Conservation (phyloP, 73 alveolate species). For the Stentor roeselii region DNA sequence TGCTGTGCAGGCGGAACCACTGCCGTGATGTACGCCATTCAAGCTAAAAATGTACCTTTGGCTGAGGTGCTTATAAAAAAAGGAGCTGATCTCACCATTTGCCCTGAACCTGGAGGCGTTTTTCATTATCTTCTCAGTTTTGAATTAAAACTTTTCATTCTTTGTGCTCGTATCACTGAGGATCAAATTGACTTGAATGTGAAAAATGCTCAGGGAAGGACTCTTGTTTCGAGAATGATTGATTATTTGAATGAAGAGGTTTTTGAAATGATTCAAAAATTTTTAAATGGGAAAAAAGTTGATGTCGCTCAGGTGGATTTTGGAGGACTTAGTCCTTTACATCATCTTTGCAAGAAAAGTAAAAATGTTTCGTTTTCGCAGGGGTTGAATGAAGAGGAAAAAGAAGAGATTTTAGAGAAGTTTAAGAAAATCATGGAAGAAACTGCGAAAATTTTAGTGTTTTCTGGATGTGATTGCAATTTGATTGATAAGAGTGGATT, state of each 20-base stretch:
- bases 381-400: neutral
- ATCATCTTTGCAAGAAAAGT: conserved; percentile 57
- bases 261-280: conserved; percentile 60
- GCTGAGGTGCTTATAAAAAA: conserved; percentile 39
- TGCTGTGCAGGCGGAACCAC: conserved; percentile 66
- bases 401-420: neutral
- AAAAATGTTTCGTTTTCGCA: neutral
- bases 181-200: conserved; percentile 93
- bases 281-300: conserved; percentile 75
- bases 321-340: conserved; percentile 83
- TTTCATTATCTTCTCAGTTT: too few relatives aligned
- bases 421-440: neutral
- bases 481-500: conserved; percentile 58
- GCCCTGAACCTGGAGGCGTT: conserved; percentile 46
- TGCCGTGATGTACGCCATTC: conserved; percentile 60
- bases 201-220: conserved; percentile 89
- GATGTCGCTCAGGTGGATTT: conserved; percentile 83
- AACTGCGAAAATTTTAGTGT: conserved; percentile 47
- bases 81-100: conserved; percentile 16
- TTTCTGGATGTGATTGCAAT: conserved; percentile 67
- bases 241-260: conserved; percentile 58
- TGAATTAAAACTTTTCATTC: too few relatives aligned
- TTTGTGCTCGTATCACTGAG: too few relatives aligned
- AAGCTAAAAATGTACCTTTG: conserved; percentile 32
- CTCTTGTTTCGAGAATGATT: conserved; percentile 72